These are phyloP conservation scores for Podospora pseudoanserina DNA, from an alignment of 495 filamentous ascomycete genomes.

Conservation along the genomic window DNA sequence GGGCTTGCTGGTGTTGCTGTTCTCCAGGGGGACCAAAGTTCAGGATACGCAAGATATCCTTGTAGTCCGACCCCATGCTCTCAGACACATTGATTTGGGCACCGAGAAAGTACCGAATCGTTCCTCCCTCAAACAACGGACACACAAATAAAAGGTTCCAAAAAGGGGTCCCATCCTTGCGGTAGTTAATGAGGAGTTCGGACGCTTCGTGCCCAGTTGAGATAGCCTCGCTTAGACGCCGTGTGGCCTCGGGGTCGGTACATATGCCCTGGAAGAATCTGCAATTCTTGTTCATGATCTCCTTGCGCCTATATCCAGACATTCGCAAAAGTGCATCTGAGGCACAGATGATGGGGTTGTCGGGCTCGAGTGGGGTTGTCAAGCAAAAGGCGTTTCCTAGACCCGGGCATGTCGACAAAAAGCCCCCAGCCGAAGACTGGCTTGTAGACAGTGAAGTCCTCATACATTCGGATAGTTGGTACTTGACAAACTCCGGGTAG, in stretches of 20 bases:
- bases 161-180: constrained; percentile 51
- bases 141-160: constrained; percentile 55
- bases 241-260: constrained; percentile 41
- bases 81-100: constrained; percentile 56
- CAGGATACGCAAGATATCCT: constrained; percentile 50
- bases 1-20: background rate
- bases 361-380: constrained; percentile 29
- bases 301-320: constrained; percentile 45
- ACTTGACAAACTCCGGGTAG: constrained; percentile 49
- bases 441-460: constrained; percentile 23
- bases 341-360: constrained; percentile 51
- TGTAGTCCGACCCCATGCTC: constrained; percentile 42
- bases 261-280: constrained; percentile 48
- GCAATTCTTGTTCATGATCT: constrained; percentile 49
- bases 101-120: constrained; percentile 48
- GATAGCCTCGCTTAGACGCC: constrained; percentile 42
- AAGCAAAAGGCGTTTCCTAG: constrained; percentile 38
- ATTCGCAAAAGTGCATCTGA: constrained; percentile 51
- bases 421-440: constrained; percentile 10
- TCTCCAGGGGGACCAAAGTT: constrained; percentile 24
- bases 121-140: constrained; percentile 46
- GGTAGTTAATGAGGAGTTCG: constrained; percentile 52
- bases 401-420: constrained; percentile 30
- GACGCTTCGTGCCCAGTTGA: constrained; percentile 42
- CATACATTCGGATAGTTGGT: constrained; percentile 32